Evolutionary conservation across 495 filamentous ascomycete genomes (phyloP).

Genomic region (Aspergillus carlsbadensis): DNA sequence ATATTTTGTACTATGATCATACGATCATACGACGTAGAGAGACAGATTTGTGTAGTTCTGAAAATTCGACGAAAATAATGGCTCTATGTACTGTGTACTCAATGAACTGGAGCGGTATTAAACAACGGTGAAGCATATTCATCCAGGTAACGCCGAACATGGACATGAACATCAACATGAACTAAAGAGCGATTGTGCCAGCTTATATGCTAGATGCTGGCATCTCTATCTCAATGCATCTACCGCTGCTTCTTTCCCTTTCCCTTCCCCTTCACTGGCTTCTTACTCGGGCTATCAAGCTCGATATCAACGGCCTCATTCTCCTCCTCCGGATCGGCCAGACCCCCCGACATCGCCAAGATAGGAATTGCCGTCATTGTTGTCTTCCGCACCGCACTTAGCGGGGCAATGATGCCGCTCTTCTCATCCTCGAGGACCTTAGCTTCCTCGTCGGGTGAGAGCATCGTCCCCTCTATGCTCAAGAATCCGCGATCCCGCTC

Average conservation of each 20-base stretch:
- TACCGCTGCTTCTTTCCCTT: conserved; percentile 10
- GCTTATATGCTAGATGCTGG: background rate
- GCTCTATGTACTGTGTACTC: too few species aligned
- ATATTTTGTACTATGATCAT: too few species aligned
- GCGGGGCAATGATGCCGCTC: conserved; percentile 23
- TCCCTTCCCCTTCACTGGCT: conserved; percentile 20
- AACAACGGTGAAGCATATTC: too few species aligned
- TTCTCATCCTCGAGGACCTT: conserved; percentile 38
- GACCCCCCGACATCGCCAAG: conserved; percentile 19
- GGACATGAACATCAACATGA: background rate
- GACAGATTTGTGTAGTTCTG: background rate
- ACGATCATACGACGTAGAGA: conserved; percentile 13
- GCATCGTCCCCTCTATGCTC: conserved; percentile 69
- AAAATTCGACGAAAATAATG: too few species aligned
- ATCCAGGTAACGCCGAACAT: too few species aligned
- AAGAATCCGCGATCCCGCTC: conserved; percentile 61
- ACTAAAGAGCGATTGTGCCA: background rate
- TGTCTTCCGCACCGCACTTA: background rate
- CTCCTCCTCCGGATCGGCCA: conserved; percentile 7
- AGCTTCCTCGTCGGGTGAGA: conserved; percentile 47
- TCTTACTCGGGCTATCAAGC: conserved; percentile 18
- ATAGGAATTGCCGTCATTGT: conserved; percentile 1
- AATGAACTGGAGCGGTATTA: too few species aligned
- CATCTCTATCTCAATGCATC: conserved; percentile 23
- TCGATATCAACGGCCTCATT: conserved; percentile 1